Conservation (phyloP, 441 rosid genomes). For the Isatis lusitanica region DNA sequence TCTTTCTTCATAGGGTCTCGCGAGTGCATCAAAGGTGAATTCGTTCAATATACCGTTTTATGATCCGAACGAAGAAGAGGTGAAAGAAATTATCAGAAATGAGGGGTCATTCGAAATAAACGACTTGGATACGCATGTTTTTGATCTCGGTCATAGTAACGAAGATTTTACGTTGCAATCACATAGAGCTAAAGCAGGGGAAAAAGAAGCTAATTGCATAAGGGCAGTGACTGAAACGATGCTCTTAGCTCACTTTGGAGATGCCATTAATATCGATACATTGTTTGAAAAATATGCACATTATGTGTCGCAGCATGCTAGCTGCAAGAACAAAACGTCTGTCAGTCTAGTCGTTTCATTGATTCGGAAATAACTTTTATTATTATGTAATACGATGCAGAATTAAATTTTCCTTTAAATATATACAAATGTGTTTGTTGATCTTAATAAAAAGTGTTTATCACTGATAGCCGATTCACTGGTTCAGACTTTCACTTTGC, state of each 20-base stretch:
- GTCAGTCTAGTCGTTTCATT: constrained; percentile 27
- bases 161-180: background rate
- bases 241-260: constrained; percentile 35
- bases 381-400: too few species aligned
- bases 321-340: constrained; percentile 30
- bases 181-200: constrained; percentile 1
- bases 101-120: constrained; percentile 33
- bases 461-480: too few species aligned
- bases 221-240: constrained; percentile 37
- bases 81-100: constrained; percentile 5
- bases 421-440: too few species aligned
- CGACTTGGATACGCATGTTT: constrained; percentile 17
- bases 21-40: constrained; percentile 29
- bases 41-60: constrained; percentile 33
- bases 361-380: constrained; percentile 12
- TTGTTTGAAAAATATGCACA: constrained; percentile 30
- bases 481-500: too few species aligned
- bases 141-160: constrained; percentile 32
- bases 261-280: constrained; percentile 11
- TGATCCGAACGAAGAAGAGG: constrained; percentile 27
- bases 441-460: too few species aligned
- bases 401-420: too few species aligned
- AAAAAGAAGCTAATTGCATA: constrained; percentile 30
- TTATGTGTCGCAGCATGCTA: constrained; percentile 31
- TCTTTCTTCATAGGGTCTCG: constrained; percentile 9